Base-by-base conservation (phyloP, 208 protist species). In the Trypanosoma platydactyli region DNA sequence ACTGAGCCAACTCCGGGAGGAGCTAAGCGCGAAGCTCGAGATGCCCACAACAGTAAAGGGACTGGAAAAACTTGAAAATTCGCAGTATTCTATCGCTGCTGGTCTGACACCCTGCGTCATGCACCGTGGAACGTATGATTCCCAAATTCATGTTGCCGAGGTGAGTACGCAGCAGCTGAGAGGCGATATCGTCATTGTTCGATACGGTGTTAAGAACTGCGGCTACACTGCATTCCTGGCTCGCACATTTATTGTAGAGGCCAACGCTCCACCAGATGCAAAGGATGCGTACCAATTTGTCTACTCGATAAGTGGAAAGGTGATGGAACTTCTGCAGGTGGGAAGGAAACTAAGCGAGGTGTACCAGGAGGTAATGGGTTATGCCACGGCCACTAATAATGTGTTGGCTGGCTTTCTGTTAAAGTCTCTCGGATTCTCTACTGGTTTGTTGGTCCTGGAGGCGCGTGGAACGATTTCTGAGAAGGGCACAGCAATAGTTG, bases 361-460 rank as follows among this genome's bases (percentile, higher is more conserved):
- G 27, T 89, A 93, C 76, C 59, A 59, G 0, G 42, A 54, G 25
- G 80, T 68, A 12, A 78, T 88, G 63, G 69, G 62, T 48, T 83
- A 76, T 58, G 90, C 90, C 1, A 64, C 25, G 40, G 54, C 73
- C 9, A 71, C 56, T 16, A 83, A 92, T 64, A 64, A 74, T 9
- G 42, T 30, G 11, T 71, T 95, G 16, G 83, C 90, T 0, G 44
- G 48, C 1, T 73, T 74, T 41, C 75, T 95, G 5, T 42, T 59
- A 46, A 89, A 80, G 60, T 85, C 73, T 11, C 77, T 95, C 22
- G 90, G 90, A 12, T 94, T 94, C 48, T 86, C 83, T 2, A 95
- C 90, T 1, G 90, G 90, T 5, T 68, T 95, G 29, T 77, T 95
- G 11, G 86, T 95, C 35, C 70, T 95, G 30, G 85, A 95, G 60